Evolutionary conservation across 495 filamentous ascomycete genomes (phyloP).

Genomic region (Penicillium pulvis): DNA sequence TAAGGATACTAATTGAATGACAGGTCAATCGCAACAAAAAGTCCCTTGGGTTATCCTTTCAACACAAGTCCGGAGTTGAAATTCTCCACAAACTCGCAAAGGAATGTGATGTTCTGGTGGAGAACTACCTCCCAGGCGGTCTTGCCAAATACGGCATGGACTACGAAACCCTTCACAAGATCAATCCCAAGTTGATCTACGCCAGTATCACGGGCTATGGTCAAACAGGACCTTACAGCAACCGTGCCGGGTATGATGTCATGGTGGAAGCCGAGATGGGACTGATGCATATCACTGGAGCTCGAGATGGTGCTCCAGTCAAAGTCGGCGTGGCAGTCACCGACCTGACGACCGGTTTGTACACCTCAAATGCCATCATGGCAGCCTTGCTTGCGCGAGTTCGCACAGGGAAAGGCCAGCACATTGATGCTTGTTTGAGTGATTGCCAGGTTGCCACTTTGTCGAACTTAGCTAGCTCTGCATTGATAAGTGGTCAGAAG

Average conservation of each 20-base stretch:
- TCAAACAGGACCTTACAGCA: constrained; percentile 89
- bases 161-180: constrained; percentile 71
- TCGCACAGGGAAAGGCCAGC: constrained; percentile 75
- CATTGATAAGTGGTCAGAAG: constrained; percentile 82
- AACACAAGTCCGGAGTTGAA: constrained; percentile 75
- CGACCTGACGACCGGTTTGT: constrained; percentile 93
- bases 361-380: constrained; percentile 97
- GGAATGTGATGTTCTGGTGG: constrained; percentile 88
- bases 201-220: constrained; percentile 78
- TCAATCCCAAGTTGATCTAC: constrained; percentile 76
- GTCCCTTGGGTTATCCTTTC: constrained; percentile 88
- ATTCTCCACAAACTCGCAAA: constrained; percentile 84
- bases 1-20: constrained; percentile 4
- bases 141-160: constrained; percentile 92
- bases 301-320: constrained; percentile 83
- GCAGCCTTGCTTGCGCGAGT: constrained; percentile 77
- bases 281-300: constrained; percentile 96
- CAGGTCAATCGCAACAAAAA: constrained; percentile 97
- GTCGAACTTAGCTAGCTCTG: constrained; percentile 90
- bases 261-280: constrained; percentile 99
- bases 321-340: constrained; percentile 98
- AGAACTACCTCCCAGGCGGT: constrained; percentile 92
- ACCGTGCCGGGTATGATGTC: constrained; percentile 93
- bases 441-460: constrained; percentile 95
- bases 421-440: constrained; percentile 87